Evolutionary conservation across 169 alveolate species (phyloP).

Genomic region (Eimeria maxima): DNA sequence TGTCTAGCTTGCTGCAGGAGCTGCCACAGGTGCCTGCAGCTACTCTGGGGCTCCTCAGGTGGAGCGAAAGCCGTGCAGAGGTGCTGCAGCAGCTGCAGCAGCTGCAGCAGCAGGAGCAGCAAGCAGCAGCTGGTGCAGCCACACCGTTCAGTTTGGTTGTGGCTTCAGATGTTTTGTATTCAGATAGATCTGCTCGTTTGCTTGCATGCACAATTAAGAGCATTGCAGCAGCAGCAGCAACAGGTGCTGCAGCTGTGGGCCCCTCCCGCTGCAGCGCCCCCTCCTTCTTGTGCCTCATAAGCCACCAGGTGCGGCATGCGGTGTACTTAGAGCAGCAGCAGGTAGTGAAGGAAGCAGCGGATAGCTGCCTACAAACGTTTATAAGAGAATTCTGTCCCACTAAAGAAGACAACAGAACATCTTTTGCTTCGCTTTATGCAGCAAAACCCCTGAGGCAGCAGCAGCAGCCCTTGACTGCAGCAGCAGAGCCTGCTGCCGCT

Average conservation of each 20-base stretch:
- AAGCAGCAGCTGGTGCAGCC: neutral
- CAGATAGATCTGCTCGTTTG: neutral
- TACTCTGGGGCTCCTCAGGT: slow-evolving; percentile 38
- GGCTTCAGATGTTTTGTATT: slow-evolving; percentile 48
- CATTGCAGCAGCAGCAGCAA: neutral
- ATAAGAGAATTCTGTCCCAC: neutral
- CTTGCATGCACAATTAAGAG: slow-evolving; percentile 30
- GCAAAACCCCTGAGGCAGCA: neutral
- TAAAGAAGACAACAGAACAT: neutral
- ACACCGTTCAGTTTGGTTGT: neutral
- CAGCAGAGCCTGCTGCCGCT: neutral
- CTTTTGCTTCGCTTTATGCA: neutral
- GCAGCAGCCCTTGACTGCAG: neutral
- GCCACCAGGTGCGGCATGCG: slow-evolving; percentile 67
- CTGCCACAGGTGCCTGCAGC: neutral
- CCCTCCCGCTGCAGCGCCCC: slow-evolving; percentile 27
- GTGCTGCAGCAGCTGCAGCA: too few relatives aligned
- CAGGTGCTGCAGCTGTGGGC: neutral
- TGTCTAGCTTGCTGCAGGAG: neutral
- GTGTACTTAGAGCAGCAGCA: slow-evolving; percentile 30
- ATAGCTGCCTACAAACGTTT: neutral
- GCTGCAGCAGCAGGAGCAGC: slow-evolving; percentile 34
- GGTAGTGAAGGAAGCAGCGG: neutral
- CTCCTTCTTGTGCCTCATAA: slow-evolving; percentile 8
- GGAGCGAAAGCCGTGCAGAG: too few relatives aligned